Percentiles rank a stretch among this genome's conserved stretches.
Evolutionary conservation across 495 filamentous ascomycete genomes (phyloP).

Genomic region (Trichocladium antarcticum): DNA sequence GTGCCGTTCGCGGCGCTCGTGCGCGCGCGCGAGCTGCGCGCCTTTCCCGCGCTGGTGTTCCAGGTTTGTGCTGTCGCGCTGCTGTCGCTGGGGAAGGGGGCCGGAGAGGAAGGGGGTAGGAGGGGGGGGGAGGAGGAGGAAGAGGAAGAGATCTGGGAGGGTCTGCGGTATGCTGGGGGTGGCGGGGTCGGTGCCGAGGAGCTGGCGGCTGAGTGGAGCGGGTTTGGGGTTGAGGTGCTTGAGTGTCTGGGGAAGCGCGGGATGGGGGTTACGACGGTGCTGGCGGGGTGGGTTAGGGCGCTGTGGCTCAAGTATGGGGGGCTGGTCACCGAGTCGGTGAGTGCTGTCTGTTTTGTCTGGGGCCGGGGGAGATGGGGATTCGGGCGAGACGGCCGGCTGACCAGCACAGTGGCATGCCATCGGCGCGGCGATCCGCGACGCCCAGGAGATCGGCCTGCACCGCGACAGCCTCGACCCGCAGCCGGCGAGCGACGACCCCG

Average conservation of each 20-base stretch:
- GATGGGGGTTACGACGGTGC: slow-evolving; percentile 43
- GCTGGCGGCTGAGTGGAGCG: slow-evolving; percentile 47
- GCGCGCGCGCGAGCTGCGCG: slow-evolving; percentile 27
- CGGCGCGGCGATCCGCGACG: slow-evolving; percentile 47
- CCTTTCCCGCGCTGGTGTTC: slow-evolving; percentile 48
- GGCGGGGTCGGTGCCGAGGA: slow-evolving; percentile 50
- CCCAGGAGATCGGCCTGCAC: slow-evolving; percentile 52
- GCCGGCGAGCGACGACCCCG: slow-evolving; percentile 28
- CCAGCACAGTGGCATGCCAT: slow-evolving; percentile 47
- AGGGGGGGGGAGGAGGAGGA: background rate
- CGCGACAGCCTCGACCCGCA: slow-evolving; percentile 36
- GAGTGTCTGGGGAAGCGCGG: slow-evolving; percentile 44
- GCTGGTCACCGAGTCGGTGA: slow-evolving; percentile 40
- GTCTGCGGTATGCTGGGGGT: slow-evolving; percentile 45
- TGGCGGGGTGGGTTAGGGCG: slow-evolving; percentile 45
- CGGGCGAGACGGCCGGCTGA: too few species aligned
- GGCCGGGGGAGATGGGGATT: too few species aligned
- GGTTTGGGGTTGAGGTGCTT: slow-evolving; percentile 42
- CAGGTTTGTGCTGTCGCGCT: slow-evolving; percentile 46
- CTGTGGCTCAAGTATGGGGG: slow-evolving; percentile 40
- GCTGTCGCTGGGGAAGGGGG: slow-evolving; percentile 39
- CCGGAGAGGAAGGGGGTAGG: background rate
- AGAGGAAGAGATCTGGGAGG: slow-evolving; percentile 35
- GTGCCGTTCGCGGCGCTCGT: slow-evolving; percentile 35
- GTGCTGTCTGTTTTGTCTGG: background rate